phyloP scores from a whole-genome alignment of 148 eudicot genomes.

The Amaranthus cruentus region DNA sequence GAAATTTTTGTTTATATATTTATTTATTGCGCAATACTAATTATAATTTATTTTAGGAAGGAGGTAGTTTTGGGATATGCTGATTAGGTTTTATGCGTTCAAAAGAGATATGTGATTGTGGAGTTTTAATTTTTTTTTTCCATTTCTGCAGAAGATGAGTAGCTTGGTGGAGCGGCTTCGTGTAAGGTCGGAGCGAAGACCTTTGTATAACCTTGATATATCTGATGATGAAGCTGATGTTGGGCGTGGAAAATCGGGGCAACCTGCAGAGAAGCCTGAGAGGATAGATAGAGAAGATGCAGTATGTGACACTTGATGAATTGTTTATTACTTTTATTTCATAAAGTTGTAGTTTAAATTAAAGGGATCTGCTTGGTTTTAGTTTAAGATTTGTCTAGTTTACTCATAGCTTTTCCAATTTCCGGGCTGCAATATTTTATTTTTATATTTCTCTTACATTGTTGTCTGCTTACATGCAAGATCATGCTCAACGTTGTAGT shows the following conservation, averaged over 20 bases:
- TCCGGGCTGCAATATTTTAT: too few species aligned
- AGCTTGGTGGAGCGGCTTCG: conserved; percentile 95
- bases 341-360: neutral
- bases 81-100: neutral
- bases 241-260: conserved; percentile 35
- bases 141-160: conserved; percentile 49
- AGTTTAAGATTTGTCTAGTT: neutral
- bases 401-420: neutral
- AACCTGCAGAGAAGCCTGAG: conserved; percentile 39
- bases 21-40: too few species aligned
- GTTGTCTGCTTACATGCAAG: neutral
- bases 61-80: too few species aligned
- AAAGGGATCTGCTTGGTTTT: neutral
- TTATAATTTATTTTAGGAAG: too few species aligned
- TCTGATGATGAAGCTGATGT: conserved; percentile 78
- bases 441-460: neutral
- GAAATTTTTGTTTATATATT: too few species aligned
- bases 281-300: conserved; percentile 65
- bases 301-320: conserved; percentile 36
- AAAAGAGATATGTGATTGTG: conserved; percentile 11
- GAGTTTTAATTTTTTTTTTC: neutral
- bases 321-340: neutral
- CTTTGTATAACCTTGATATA: conserved; percentile 62
- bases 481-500: neutral
- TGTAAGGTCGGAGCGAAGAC: conserved; percentile 70